Percentiles rank a stretch among this genome's conserved stretches.
Conservation (phyloP, 257 asterid genomes). For the Nicotiana paniculata region DNA sequence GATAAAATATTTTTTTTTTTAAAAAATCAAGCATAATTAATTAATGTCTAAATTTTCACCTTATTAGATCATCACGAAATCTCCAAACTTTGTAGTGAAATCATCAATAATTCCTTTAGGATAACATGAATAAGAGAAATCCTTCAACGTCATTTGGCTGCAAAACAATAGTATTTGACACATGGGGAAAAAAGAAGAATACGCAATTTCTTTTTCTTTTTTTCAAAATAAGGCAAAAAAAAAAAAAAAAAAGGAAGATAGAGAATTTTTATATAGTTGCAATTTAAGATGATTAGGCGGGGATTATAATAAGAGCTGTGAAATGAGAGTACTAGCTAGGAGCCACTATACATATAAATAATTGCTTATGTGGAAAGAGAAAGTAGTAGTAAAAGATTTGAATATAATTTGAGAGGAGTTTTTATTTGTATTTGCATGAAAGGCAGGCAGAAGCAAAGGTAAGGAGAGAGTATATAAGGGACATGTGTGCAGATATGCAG, state of each 20-base stretch:
- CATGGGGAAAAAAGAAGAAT: neutral
- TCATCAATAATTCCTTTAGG: neutral
- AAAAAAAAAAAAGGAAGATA: neutral
- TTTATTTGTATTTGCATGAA: neutral
- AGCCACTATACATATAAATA: neutral
- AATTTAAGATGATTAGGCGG: neutral
- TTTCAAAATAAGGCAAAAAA: neutral
- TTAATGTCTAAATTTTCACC: neutral
- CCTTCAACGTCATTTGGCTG: too few species aligned
- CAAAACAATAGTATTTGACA: neutral
- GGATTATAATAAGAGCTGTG: neutral
- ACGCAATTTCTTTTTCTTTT: too few species aligned
- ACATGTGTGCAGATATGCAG: conserved; percentile 37
- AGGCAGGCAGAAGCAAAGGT: neutral
- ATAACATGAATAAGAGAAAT: neutral
- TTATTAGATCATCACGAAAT: neutral
- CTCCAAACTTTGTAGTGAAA: neutral
- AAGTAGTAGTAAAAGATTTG: neutral
- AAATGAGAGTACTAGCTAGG: neutral
- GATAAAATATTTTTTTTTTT: too few species aligned
- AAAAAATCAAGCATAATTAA: too few species aligned
- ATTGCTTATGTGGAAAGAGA: neutral
- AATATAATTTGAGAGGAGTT: neutral
- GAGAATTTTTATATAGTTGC: neutral
- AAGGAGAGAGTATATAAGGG: conserved; percentile 2